phyloP scores from a whole-genome alignment of 257 asterid genomes.

The Solanum medicagineum region DNA sequence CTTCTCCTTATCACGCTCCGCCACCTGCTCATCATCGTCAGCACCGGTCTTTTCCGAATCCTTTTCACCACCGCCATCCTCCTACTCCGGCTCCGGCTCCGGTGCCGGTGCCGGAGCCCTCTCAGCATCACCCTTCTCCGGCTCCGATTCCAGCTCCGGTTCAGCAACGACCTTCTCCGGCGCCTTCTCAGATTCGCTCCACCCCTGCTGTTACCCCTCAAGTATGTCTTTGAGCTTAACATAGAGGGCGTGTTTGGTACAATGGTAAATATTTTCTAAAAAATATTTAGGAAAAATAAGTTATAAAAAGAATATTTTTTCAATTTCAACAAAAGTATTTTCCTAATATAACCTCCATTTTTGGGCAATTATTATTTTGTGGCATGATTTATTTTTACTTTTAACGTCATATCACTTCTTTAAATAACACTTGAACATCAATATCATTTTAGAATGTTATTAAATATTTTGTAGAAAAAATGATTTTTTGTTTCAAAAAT shows the following conservation, averaged over 20 bases:
- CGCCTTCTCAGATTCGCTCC: constrained; percentile 37
- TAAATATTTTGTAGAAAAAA: neutral
- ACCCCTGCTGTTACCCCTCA: constrained; percentile 44
- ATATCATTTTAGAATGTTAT: too few species aligned
- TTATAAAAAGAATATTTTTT: neutral
- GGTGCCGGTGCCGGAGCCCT: neutral
- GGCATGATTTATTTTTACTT: too few species aligned
- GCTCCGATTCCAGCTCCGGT: constrained; percentile 6
- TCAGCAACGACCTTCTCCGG: constrained; percentile 18
- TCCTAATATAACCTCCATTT: neutral
- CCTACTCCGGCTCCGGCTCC: neutral
- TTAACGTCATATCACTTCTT: too few species aligned
- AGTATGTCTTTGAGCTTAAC: constrained; percentile 23
- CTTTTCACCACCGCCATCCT: constrained; percentile 12
- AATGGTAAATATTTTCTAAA: neutral
- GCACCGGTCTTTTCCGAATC: constrained; percentile 13
- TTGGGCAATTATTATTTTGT: neutral
- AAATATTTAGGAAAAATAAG: neutral
- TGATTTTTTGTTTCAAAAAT: neutral
- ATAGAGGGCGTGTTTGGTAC: neutral
- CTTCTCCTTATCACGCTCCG: constrained; percentile 22
- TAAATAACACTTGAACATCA: too few species aligned
- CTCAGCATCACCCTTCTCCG: constrained; percentile 6
- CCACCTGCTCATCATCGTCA: constrained; percentile 6
- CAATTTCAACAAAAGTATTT: neutral